Percentiles rank a stretch among this genome's conserved stretches.
phyloP scores from a whole-genome alignment of 768 basidiomycete genomes.

The Pleurotus salmoneostramineus region DNA sequence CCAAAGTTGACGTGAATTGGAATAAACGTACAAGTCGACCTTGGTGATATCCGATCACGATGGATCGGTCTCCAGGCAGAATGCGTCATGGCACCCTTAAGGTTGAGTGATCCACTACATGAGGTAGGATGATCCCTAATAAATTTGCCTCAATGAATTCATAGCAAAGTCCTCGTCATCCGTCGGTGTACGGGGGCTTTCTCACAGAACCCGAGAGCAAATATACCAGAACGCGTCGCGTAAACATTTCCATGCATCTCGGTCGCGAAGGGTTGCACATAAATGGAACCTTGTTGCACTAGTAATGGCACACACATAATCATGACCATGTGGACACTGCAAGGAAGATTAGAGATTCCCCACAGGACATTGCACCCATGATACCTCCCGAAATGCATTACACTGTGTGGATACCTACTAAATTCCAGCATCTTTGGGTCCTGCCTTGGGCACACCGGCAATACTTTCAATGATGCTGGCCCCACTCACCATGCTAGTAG shows the following conservation, averaged over 20 bases:
- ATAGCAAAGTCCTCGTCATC: background rate
- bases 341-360: constrained; percentile 16
- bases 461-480: constrained; percentile 67
- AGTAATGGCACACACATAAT: background rate
- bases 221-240: constrained; percentile 51
- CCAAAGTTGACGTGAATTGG: background rate
- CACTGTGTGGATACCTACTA: constrained; percentile 16
- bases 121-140: too few relatives aligned
- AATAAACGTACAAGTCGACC: background rate
- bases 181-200: constrained; percentile 6
- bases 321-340: constrained; percentile 22
- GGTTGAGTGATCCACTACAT: background rate
- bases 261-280: constrained; percentile 7
- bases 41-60: background rate
- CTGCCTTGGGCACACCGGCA: constrained; percentile 33
- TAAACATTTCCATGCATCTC: constrained; percentile 19
- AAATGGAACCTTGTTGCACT: constrained; percentile 4
- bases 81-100: background rate
- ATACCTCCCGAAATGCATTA: constrained; percentile 2
- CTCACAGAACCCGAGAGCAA: constrained; percentile 14
- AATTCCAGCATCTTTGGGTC: constrained; percentile 40
- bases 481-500: constrained; percentile 88
- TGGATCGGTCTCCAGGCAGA: background rate
- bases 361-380: constrained; percentile 9
- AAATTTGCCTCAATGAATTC: background rate